Evolutionary conservation across 805 yeast species (phyloP), one percentile per base, ranked within the genome.

Genomic region (Myxozyma sirexii): DNA sequence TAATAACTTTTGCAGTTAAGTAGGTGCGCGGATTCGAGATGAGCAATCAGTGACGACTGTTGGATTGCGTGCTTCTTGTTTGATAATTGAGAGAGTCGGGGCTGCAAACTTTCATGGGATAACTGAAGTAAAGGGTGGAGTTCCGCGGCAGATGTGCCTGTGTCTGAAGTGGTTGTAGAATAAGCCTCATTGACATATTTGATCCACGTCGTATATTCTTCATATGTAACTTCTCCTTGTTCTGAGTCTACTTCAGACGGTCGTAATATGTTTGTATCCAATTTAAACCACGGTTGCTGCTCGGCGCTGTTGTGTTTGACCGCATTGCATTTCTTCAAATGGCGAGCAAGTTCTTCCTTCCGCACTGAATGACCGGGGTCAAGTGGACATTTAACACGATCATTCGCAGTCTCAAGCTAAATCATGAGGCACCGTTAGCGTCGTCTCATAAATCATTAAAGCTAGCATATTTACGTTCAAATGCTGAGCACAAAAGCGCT

Each of bases 61-160:
- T 91, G 97, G 2, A 80, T 70, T 0, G 93, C 87, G 74, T 91
- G 97, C 68, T 90, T 90, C 62, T 79, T 81, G 70, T 84, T 84
- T 23, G 76, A 76, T 33, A 84, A 72, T 64, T 82, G 81, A 3
- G 73, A 73, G 48, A 82, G 74, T 59, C 91, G 75, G 8, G 70
- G 68, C 19, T 74, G 70, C 38, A 80, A 74, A 65, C 80, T 80
- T 13, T 60, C 64, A 45, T 70, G 72, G 12, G 62, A 12, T 4
- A 57, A 42, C 23, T 53, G 56, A 15, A 26, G 43, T 7, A 48
- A 19, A 12, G 57, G 58, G 3, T 68, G 64, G 71, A 65, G 64
- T 67, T 67, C 12, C 3, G 27, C 37, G 26, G 43, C 50, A 10
- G 21, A 17, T n/a, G 8, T 27, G 8, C 21, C 21, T 17, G 27